These are phyloP conservation scores for Paraglomus occultum DNA, from an alignment of 192 early-diverging fungal species.

Conservation along the genomic window DNA sequence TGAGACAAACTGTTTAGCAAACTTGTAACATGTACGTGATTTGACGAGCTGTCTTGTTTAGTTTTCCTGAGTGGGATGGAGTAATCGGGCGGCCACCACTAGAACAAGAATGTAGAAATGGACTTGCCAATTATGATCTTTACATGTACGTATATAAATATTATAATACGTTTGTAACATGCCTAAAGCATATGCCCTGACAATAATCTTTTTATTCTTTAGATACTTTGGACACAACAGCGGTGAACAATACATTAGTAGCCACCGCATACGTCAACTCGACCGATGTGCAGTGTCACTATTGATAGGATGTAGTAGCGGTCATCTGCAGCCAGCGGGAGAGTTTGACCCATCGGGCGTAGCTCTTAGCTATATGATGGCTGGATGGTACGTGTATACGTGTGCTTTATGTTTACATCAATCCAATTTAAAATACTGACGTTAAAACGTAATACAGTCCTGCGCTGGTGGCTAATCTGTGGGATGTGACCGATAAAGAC, in stretches of 20 bases:
- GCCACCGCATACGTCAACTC: conserved; percentile 62
- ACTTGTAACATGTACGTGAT: neutral
- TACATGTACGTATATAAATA: conserved; percentile 43
- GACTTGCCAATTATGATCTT: conserved; percentile 48
- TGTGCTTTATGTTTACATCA: conserved; percentile 12
- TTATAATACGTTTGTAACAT: neutral
- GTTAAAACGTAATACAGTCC: conserved; percentile 49
- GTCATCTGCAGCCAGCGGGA: conserved; percentile 64
- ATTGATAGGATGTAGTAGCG: conserved; percentile 95
- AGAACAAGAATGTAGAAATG: conserved; percentile 60
- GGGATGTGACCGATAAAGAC: conserved; percentile 98
- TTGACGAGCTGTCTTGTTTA: neutral
- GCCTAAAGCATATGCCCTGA: neutral
- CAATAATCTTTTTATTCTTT: neutral
- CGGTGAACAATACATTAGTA: conserved; percentile 78
- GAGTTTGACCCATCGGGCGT: conserved; percentile 91
- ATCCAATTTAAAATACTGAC: neutral
- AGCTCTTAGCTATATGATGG: conserved; percentile 81
- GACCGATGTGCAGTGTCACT: conserved; percentile 73
- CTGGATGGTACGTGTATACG: conserved; percentile 59
- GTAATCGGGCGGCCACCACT: conserved; percentile 64
- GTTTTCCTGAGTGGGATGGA: conserved; percentile 64
- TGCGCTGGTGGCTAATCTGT: conserved; percentile 88
- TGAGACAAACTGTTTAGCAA: conserved; percentile 6
- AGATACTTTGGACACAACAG: conserved; percentile 96